Conservation (phyloP, 495 filamentous ascomycete genomes). For the Trichocladium antarcticum region DNA sequence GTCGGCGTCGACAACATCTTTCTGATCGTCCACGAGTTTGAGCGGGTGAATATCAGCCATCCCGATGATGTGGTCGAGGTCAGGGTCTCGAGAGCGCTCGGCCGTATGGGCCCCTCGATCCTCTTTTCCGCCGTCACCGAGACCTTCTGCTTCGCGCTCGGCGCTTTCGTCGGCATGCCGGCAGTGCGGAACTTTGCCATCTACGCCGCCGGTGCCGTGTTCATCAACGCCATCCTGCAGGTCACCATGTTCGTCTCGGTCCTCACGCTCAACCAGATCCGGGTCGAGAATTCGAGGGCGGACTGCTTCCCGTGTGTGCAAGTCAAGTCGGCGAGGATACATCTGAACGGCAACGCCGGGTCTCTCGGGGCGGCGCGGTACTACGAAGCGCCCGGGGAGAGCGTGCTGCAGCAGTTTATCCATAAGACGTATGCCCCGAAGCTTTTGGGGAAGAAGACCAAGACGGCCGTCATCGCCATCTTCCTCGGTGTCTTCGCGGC, state of each 20-base stretch:
- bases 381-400: conserved; percentile 68
- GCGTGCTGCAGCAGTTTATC: conserved; percentile 70
- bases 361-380: conserved; percentile 29
- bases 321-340: conserved; percentile 51
- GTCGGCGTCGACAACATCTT: conserved; percentile 99
- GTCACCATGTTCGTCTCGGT: conserved; percentile 94
- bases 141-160: conserved; percentile 82
- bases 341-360: conserved; percentile 33
- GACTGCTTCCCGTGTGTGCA: conserved; percentile 88
- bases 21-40: conserved; percentile 95
- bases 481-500: conserved; percentile 86
- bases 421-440: conserved; percentile 76
- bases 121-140: conserved; percentile 90
- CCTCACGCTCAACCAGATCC: conserved; percentile 75
- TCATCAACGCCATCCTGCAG: conserved; percentile 91
- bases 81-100: conserved; percentile 71
- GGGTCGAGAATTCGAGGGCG: conserved; percentile 74
- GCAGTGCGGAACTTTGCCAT: conserved; percentile 93
- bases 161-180: conserved; percentile 93
- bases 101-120: conserved; percentile 92
- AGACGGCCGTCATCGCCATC: conserved; percentile 58
- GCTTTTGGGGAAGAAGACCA: conserved; percentile 66
- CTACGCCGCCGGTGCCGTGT: conserved; percentile 90
- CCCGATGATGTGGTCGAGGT: conserved; percentile 77
- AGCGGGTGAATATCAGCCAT: conserved; percentile 81